A percentile compares a stretch with the other conserved stretches of the same genome.
Evolutionary conservation across 441 rosid species (phyloP).

Genomic region (Metrosideros polymorpha): DNA sequence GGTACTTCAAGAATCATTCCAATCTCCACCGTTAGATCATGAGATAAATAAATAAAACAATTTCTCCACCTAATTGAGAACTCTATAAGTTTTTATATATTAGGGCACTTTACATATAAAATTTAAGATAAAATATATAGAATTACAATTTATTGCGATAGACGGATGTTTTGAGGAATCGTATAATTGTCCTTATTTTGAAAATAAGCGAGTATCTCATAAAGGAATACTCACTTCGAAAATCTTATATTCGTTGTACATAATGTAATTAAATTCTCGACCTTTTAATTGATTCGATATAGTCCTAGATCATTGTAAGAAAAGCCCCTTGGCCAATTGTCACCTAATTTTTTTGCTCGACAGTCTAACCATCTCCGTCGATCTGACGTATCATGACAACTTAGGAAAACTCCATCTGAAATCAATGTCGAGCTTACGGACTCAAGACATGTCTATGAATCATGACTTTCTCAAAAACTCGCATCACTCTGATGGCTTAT

Average conservation of each 20-base stretch:
- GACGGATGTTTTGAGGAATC: background rate
- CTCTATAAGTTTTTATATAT: no score
- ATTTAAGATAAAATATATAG: background rate
- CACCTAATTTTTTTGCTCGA: rapidly evolving
- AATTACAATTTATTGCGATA: rapidly evolving
- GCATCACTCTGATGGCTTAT: rapidly evolving
- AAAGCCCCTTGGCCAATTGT: rapidly evolving
- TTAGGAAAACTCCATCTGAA: rapidly evolving
- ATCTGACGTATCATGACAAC: rapidly evolving
- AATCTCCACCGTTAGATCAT: background rate
- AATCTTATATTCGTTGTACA: rapidly evolving
- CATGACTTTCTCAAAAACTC: rapidly evolving
- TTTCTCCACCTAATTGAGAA: background rate
- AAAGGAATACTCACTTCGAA: no score
- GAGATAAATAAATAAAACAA: background rate
- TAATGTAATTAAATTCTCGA: rapidly evolving
- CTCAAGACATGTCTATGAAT: rapidly evolving
- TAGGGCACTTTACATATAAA: background rate
- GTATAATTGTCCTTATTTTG: rapidly evolving
- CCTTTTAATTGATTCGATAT: rapidly evolving
- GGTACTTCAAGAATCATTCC: background rate
- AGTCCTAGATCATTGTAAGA: rapidly evolving
- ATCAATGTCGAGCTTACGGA: rapidly evolving
- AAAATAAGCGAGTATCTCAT: background rate
- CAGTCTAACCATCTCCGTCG: rapidly evolving